Percentiles rank a stretch among this genome's conserved stretches.
Conservation (phyloP, 2,329 filamentous ascomycete genomes). For the Apiospora pterosperma region DNA sequence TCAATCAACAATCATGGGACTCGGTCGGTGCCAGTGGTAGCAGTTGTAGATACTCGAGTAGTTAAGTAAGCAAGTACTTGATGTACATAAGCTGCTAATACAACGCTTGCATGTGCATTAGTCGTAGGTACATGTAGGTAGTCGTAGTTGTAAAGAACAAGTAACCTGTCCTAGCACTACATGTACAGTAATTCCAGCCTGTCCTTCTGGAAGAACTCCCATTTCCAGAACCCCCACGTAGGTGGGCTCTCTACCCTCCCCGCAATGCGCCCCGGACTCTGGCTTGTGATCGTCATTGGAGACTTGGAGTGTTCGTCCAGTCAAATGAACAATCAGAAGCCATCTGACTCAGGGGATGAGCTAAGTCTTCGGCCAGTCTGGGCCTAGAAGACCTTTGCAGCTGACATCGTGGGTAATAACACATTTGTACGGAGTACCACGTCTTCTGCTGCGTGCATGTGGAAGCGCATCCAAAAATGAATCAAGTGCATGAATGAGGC, state of each 20-base stretch:
- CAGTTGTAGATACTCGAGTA: no score
- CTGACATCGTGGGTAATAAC: not conserved
- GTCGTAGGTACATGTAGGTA: not conserved
- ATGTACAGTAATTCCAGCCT: not conserved
- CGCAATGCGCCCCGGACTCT: constrained; percentile 22
- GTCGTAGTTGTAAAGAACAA: not conserved
- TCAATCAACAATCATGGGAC: no score
- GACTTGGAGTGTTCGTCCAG: constrained; percentile 4
- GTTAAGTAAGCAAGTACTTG: no score
- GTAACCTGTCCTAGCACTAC: not conserved
- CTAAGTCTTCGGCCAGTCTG: not conserved
- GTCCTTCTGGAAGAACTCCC: not conserved
- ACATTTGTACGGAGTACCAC: no score
- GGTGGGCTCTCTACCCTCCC: constrained; percentile 12
- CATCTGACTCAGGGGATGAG: not conserved
- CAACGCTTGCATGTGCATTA: constrained; percentile 1
- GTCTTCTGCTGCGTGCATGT: not conserved
- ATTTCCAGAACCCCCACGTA: constrained; percentile 13
- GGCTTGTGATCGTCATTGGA: constrained; percentile 17
- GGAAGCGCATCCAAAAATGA: no score
- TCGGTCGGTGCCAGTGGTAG: not conserved
- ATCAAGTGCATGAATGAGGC: not conserved
- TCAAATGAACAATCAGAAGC: not conserved
- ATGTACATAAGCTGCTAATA: not conserved
- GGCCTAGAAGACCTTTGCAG: not conserved